Evolutionary conservation across 2,329 filamentous ascomycete species (phyloP), one percentile per base, ranked within the genome.

Genomic region (Diaporthe helianthi): DNA sequence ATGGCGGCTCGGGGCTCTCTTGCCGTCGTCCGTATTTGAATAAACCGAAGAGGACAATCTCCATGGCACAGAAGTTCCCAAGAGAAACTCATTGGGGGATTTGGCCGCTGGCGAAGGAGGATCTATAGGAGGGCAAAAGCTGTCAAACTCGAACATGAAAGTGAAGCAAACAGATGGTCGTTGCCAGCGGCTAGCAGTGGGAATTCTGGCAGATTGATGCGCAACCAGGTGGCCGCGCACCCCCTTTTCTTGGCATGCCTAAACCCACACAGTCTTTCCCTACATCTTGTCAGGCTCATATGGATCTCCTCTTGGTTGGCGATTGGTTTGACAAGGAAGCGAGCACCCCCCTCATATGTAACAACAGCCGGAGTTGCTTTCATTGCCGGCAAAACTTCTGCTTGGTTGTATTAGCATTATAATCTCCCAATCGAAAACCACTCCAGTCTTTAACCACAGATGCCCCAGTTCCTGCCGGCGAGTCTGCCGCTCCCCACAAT

Each of bases 251-350:
- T 63, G 58, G 58, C 58, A 63, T 49, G 36, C 8, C 44, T 63
- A 49, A 49, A 63, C 58, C 58, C 58, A 63, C 58, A 63, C 58
- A 24, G 44, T 63, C 44, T 49, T 31, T 63, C 36, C 19, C 36
- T 4, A 24, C 47, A 44, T 29, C 13, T 24, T 61, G 47, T 47
- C 55, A 47, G 55, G 58, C 36, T 49, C 41, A 63, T 24, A 19
- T 63, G 44, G 26, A 63, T 63, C 44, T 33, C 26, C 44, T 33
- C 19, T 49, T 31, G 29, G 44, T 49, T 44, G 29, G 44, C 58
- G 58, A 49, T n/a, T 63, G 8, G 13, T 63, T 49, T 49, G 58
- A 24, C 17, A 36, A 22, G 29, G n/a, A 49, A 63, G 58, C 55
- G 55, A 46, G 31, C 22, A 9, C 49, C 31, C 29, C 26, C 38